Conservation (phyloP, 1,139 yeast species). For the Diutina scorzettiae region DNA sequence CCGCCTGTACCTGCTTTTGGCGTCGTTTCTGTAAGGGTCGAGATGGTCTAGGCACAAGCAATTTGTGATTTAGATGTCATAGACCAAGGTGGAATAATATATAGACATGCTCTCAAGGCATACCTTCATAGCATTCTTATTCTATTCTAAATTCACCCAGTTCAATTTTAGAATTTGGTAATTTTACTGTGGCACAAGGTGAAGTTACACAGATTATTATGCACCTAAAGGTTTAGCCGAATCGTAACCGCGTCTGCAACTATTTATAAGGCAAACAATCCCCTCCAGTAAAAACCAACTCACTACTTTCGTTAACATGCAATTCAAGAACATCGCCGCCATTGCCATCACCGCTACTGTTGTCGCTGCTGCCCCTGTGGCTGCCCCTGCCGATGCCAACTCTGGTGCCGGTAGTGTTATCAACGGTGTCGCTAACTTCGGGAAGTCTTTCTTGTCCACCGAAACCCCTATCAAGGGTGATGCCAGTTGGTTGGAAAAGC, state of each 20-base stretch:
- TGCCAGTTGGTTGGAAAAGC: neutral
- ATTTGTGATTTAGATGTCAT: too few relatives aligned
- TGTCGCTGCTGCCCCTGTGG: slow-evolving; percentile 4
- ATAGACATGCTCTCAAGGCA: too few relatives aligned
- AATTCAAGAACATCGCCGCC: slow-evolving; percentile 3
- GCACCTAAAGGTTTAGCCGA: neutral
- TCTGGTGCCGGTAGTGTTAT: neutral
- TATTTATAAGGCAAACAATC: neutral
- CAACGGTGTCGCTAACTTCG: slow-evolving; percentile 3
- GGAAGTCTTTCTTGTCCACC: neutral
- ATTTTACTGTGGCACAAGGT: too few relatives aligned
- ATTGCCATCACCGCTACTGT: neutral
- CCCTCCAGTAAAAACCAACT: neutral
- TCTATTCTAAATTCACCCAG: too few relatives aligned
- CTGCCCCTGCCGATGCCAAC: neutral
- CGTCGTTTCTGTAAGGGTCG: too few relatives aligned
- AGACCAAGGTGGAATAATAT: too few relatives aligned
- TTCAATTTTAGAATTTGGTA: too few relatives aligned
- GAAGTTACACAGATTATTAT: too few relatives aligned
- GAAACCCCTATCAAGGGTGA: slow-evolving; percentile 3
- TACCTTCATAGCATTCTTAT: too few relatives aligned
- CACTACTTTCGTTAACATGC: slow-evolving; percentile 4
- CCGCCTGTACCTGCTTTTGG: too few relatives aligned
- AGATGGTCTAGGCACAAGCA: too few relatives aligned
- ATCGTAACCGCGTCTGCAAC: neutral